Evolutionary conservation across 2,329 filamentous ascomycete species (phyloP).

Genomic region (Sclerotinia subarctica): DNA sequence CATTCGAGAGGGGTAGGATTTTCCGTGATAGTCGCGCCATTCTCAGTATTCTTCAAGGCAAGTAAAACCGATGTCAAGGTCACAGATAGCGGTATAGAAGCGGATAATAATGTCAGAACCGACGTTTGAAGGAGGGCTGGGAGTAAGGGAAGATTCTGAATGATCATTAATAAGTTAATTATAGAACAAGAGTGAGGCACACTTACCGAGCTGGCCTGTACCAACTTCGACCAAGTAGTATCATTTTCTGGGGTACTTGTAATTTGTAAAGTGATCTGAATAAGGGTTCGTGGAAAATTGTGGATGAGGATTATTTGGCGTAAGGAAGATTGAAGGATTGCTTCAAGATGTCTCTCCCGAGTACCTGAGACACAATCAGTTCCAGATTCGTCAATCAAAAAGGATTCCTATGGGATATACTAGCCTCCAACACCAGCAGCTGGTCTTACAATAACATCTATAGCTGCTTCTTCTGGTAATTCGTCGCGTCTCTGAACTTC

Average conservation of each 20-base stretch:
- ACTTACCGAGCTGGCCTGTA: slow-evolving; percentile 57
- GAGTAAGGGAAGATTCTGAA: slow-evolving; percentile 72
- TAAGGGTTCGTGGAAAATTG: slow-evolving; percentile 71
- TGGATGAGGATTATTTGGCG: slow-evolving; percentile 72
- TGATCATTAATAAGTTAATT: slow-evolving; percentile 22
- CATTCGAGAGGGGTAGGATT: slow-evolving; percentile 64
- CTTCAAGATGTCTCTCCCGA: slow-evolving; percentile 78
- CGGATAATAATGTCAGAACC: slow-evolving; percentile 74
- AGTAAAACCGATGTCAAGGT: slow-evolving; percentile 65
- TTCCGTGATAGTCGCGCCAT: slow-evolving; percentile 46
- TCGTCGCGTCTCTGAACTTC: slow-evolving; percentile 88
- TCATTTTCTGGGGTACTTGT: slow-evolving; percentile 66
- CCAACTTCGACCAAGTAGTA: slow-evolving; percentile 57
- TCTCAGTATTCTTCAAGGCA: slow-evolving; percentile 50
- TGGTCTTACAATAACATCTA: slow-evolving; percentile 88
- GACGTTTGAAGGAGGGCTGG: slow-evolving; percentile 80
- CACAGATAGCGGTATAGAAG: slow-evolving; percentile 74
- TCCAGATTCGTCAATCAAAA: slow-evolving; percentile 2
- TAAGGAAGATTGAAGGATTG: slow-evolving; percentile 67
- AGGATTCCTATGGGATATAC: slow-evolving; percentile 31
- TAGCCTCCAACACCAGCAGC: slow-evolving; percentile 77
- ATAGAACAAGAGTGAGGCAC: slow-evolving; percentile 21
- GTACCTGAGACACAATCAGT: slow-evolving; percentile 47
- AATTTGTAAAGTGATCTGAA: slow-evolving; percentile 80
- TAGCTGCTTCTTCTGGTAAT: slow-evolving; percentile 81